Conservation (phyloP, 768 basidiomycete genomes). For the Trametes cubensis region DNA sequence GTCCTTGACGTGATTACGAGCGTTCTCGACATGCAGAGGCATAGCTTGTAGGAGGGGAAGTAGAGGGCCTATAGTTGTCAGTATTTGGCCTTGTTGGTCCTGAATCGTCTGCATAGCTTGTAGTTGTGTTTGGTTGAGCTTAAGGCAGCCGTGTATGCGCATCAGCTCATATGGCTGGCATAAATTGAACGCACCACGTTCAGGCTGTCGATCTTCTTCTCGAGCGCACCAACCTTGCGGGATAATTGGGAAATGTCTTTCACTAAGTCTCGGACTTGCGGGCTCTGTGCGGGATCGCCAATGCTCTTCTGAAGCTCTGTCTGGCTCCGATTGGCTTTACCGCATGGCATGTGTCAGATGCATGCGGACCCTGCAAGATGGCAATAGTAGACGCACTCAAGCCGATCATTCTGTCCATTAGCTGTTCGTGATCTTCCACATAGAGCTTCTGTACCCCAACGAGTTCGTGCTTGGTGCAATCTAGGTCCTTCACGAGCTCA, state of each 20-base stretch:
- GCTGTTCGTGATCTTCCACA: conserved; percentile 58
- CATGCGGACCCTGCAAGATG: conserved; percentile 27
- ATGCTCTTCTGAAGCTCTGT: conserved; percentile 59
- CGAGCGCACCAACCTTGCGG: conserved; percentile 27
- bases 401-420: conserved; percentile 57
- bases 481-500: conserved; percentile 51
- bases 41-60: conserved; percentile 63
- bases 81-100: conserved; percentile 59
- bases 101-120: conserved; percentile 62
- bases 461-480: conserved; percentile 57
- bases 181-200: conserved; percentile 23
- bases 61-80: conserved; percentile 58
- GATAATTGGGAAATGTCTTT: conserved; percentile 21
- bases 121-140: conserved; percentile 42
- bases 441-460: conserved; percentile 57
- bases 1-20: conserved; percentile 31
- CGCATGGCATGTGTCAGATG: conserved; percentile 14
- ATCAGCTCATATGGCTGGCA: neutral
- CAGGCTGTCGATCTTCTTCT: conserved; percentile 31
- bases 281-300: conserved; percentile 57
- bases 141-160: neutral
- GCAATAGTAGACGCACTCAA: conserved; percentile 46
- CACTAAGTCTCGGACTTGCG: conserved; percentile 24
- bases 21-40: conserved; percentile 55
- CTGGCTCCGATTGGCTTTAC: conserved; percentile 65